These are phyloP conservation scores for Haplosporangium sp. DNA, from an alignment of 371 early-diverging fungal genomes.

Conservation along the genomic window DNA sequence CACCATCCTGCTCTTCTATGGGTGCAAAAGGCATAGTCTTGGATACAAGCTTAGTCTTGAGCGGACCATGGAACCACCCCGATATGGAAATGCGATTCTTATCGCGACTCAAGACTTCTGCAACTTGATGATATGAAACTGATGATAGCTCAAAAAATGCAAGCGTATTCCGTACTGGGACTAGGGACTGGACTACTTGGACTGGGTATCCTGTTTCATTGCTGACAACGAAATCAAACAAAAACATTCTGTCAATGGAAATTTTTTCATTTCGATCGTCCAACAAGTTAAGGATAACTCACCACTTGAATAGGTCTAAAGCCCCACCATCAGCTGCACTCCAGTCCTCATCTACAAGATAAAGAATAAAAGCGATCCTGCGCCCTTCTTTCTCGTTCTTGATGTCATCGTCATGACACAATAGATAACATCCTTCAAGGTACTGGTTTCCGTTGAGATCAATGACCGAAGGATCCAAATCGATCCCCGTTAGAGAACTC, in stretches of 20 bases:
- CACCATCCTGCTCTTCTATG: neutral
- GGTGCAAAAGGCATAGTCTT: slow-evolving; percentile 35
- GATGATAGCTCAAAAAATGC: slow-evolving; percentile 73
- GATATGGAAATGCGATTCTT: slow-evolving; percentile 70
- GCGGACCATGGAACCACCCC: slow-evolving; percentile 77
- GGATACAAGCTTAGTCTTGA: slow-evolving; percentile 48
- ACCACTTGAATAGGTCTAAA: slow-evolving; percentile 67
- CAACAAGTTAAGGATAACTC: neutral
- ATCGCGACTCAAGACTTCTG: slow-evolving; percentile 62
- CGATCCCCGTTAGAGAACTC: slow-evolving; percentile 64
- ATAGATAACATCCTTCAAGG: slow-evolving; percentile 64
- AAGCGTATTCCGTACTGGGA: slow-evolving; percentile 69
- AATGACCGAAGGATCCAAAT: slow-evolving; percentile 59
- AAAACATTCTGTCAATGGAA: neutral
- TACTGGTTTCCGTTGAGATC: slow-evolving; percentile 77
- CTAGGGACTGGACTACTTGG: slow-evolving; percentile 56
- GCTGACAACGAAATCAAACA: slow-evolving; percentile 12
- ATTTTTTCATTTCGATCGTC: neutral
- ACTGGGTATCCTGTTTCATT: slow-evolving; percentile 59
- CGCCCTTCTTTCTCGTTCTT: slow-evolving; percentile 68
- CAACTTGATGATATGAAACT: slow-evolving; percentile 74
- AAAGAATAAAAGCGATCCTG: slow-evolving; percentile 77
- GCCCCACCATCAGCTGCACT: slow-evolving; percentile 67
- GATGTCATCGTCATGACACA: slow-evolving; percentile 82
- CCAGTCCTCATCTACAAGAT: slow-evolving; percentile 78